phyloP scores from a whole-genome alignment of 345 rosid species.

The Limnanthes douglasii region DNA sequence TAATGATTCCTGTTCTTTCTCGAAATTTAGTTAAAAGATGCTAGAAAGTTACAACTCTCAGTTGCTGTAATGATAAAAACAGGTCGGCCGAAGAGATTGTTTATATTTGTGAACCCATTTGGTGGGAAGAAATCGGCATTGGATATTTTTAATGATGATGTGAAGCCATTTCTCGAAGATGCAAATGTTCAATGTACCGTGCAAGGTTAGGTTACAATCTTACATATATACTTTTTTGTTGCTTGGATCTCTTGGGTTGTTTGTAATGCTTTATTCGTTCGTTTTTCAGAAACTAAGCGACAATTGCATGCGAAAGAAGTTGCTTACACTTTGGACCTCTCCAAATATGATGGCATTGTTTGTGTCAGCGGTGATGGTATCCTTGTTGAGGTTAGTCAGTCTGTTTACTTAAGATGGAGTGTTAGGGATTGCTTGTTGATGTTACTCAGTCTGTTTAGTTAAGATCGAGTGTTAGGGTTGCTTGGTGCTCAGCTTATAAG shows the following conservation, averaged over 20 bases:
- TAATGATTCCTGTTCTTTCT: not conserved
- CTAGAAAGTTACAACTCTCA: too few species aligned
- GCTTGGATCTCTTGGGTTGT: not conserved
- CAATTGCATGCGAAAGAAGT: constrained; percentile 80
- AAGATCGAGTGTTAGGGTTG: too few species aligned
- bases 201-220: constrained; percentile 30
- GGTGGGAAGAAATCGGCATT: constrained; percentile 72
- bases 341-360: constrained; percentile 69
- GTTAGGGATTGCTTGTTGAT: too few species aligned
- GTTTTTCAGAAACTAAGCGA: constrained; percentile 43
- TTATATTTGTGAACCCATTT: constrained; percentile 68
- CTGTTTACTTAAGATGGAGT: too few species aligned
- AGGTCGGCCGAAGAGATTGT: constrained; percentile 73
- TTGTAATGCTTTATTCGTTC: not conserved
- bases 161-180: constrained; percentile 73
- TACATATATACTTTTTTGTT: not conserved
- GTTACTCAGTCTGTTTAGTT: too few species aligned
- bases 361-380: constrained; percentile 94
- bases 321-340: constrained; percentile 35
- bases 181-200: constrained; percentile 46
- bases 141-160: constrained; percentile 47
- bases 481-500: too few species aligned
- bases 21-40: too few species aligned
- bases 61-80: too few species aligned
- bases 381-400: constrained; percentile 92